Percentiles rank a stretch among this genome's conserved stretches.
Conservation (phyloP, 179 eudicot genomes). For the Pouteria campechiana region DNA sequence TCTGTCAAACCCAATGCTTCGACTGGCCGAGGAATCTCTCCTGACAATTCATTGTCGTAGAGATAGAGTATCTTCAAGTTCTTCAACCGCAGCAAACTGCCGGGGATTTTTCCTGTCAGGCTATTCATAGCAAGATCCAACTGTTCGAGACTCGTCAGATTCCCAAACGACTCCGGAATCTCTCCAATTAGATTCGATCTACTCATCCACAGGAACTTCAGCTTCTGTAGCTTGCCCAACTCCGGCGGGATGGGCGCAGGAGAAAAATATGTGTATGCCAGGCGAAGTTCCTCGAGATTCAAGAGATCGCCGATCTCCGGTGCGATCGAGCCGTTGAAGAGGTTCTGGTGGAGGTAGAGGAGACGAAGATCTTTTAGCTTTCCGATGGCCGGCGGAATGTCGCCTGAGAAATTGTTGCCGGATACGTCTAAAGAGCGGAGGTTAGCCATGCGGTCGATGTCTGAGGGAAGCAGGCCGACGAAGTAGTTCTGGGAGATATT, state of each 20-base stretch:
- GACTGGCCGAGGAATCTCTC: slow-evolving; percentile 15
- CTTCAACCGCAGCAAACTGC: slow-evolving; percentile 31
- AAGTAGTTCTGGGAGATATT: slow-evolving; percentile 32
- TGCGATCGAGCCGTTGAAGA: slow-evolving; percentile 46
- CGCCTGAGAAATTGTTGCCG: slow-evolving; percentile 48
- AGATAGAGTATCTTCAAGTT: slow-evolving; percentile 31
- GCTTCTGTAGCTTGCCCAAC: slow-evolving; percentile 20
- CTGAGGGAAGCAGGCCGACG: slow-evolving; percentile 37
- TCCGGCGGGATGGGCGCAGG: slow-evolving; percentile 23
- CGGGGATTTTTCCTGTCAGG: slow-evolving; percentile 48
- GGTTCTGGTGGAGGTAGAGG: slow-evolving; percentile 14
- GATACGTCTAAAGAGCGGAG: slow-evolving; percentile 24
- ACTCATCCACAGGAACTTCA: slow-evolving; percentile 27
- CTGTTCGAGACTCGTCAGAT: slow-evolving; percentile 16
- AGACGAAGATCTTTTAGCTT: slow-evolving; percentile 16
- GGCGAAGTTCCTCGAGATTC: slow-evolving; percentile 22
- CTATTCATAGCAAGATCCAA: slow-evolving; percentile 27
- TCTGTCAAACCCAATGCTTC: slow-evolving; percentile 16
- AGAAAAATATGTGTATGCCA: slow-evolving; percentile 22
- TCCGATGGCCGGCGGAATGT: slow-evolving; percentile 43
- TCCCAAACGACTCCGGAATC: slow-evolving; percentile 18
- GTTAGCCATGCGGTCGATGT: slow-evolving; percentile 25
- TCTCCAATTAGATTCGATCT: slow-evolving; percentile 23
- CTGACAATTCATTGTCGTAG: slow-evolving; percentile 27
- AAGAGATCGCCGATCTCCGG: slow-evolving; percentile 37